These are phyloP conservation scores for Triticum urartu DNA, from an alignment of 176 grass and related monocot species.

Conservation along the genomic window DNA sequence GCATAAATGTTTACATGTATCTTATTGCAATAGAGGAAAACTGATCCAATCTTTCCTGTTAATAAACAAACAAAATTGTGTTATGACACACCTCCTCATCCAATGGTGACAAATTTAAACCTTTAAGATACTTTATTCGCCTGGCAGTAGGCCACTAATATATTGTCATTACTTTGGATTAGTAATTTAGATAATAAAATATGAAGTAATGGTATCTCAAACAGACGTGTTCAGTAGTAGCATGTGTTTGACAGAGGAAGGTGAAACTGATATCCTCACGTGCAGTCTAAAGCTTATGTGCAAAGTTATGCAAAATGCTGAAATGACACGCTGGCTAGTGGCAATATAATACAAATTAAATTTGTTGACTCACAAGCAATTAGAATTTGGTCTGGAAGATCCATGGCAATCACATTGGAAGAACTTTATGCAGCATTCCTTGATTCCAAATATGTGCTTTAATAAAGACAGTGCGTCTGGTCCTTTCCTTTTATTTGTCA, in stretches of 20 bases:
- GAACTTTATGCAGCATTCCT: slow-evolving; percentile 33
- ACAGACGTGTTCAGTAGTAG: neutral
- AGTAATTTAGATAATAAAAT: neutral
- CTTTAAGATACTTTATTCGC: neutral
- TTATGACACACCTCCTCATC: too few relatives aligned
- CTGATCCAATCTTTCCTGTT: neutral
- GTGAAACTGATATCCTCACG: neutral
- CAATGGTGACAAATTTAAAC: neutral
- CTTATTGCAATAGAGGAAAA: neutral
- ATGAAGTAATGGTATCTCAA: neutral
- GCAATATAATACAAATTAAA: neutral
- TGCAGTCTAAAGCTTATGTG: neutral
- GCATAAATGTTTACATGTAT: neutral
- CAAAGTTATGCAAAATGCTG: neutral
- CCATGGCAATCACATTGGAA: neutral
- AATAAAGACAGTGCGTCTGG: slow-evolving; percentile 43
- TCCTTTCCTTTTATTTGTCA: slow-evolving; percentile 52
- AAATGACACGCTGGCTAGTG: neutral
- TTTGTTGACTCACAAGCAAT: slow-evolving; percentile 49
- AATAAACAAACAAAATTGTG: neutral
- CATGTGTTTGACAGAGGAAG: neutral
- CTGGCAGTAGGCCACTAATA: slow-evolving; percentile 1
- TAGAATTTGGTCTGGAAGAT: slow-evolving; percentile 25
- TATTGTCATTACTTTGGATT: neutral
- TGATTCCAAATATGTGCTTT: slow-evolving; percentile 69